A percentile compares a stretch with the other conserved stretches of the same genome.
Evolutionary conservation across 768 basidiomycete genomes (phyloP).

Genomic region (Calocybe gangraenosa): DNA sequence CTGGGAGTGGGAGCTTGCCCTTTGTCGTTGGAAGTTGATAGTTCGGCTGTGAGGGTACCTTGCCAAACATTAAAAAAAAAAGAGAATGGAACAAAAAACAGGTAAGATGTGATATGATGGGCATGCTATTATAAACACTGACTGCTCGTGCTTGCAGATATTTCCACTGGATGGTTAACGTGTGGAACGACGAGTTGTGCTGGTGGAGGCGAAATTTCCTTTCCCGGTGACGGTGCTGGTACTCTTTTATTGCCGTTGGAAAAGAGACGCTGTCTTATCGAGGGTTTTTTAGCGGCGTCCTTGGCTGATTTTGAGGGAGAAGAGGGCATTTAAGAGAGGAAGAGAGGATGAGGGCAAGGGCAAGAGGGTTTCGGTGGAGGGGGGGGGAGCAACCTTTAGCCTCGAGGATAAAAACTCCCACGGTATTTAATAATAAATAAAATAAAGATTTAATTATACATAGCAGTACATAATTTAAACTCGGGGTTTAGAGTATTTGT

Average conservation of each 20-base stretch:
- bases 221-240: conserved; percentile 17
- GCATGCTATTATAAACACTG: conserved; percentile 6
- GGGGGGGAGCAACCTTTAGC: conserved; percentile 3
- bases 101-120: not conserved
- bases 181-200: conserved; percentile 12
- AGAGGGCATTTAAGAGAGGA: conserved; percentile 6
- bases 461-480: too few relatives aligned
- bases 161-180: conserved; percentile 18
- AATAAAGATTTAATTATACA: too few relatives aligned
- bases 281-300: conserved; percentile 18
- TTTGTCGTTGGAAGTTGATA: conserved; percentile 13
- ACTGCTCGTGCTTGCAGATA: conserved; percentile 24
- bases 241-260: conserved; percentile 19
- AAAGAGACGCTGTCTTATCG: conserved; percentile 31
- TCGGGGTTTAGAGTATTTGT: too few relatives aligned
- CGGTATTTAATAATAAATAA: too few relatives aligned
- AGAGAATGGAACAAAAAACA: not conserved
- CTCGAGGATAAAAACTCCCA: conserved; percentile 1
- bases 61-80: conserved; percentile 3
- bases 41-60: conserved; percentile 20
- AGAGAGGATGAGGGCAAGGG: conserved; percentile 5
- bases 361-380: conserved; percentile 4
- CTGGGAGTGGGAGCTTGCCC: conserved; percentile 17
- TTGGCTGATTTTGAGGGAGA: conserved; percentile 9
- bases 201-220: conserved; percentile 8